Conservation (phyloP, 75 land plant genomes). For the Isoetes taiwanensis region DNA sequence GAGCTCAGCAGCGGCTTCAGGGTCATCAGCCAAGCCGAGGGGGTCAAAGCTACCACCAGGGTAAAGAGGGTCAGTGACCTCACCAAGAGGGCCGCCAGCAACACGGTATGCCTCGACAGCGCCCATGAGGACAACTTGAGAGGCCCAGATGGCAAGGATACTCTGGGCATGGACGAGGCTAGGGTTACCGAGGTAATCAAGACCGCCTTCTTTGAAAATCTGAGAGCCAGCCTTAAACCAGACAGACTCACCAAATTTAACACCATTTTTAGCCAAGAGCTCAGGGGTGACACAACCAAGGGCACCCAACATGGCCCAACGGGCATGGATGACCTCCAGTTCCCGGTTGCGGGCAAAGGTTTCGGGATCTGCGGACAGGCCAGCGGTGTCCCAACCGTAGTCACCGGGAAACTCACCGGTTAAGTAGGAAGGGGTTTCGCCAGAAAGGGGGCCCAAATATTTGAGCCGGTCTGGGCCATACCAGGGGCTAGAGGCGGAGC, state of each 20-base stretch:
- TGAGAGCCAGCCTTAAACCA: conserved; percentile 76
- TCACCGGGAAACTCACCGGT: conserved; percentile 2
- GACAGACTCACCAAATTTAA: conserved; percentile 25
- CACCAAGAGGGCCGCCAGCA: conserved; percentile 46
- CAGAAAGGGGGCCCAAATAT: background rate
- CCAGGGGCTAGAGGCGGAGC: conserved; percentile 1
- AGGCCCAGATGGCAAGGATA: conserved; percentile 70
- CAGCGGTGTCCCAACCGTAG: conserved; percentile 37
- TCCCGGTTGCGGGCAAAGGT: conserved; percentile 74
- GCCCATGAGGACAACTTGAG: conserved; percentile 56
- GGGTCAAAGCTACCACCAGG: conserved; percentile 18
- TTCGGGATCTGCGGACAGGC: conserved; percentile 71
- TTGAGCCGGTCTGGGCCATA: conserved; percentile 3
- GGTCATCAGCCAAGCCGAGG: conserved; percentile 28
- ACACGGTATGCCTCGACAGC: conserved; percentile 51
- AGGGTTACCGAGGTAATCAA: conserved; percentile 67
- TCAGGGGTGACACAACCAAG: conserved; percentile 47
- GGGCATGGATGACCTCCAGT: conserved; percentile 33
- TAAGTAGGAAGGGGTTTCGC: conserved; percentile 3
- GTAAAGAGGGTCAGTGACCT: conserved; percentile 36
- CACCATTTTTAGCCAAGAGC: conserved; percentile 26
- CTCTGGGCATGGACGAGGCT: conserved; percentile 67
- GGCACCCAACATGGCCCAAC: conserved; percentile 41
- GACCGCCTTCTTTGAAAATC: conserved; percentile 66
- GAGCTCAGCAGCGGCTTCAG: conserved; percentile 41